Evolutionary conservation across 352 stramenopile genomes (phyloP).

Genomic region (Thalassiosira mediterranea): DNA sequence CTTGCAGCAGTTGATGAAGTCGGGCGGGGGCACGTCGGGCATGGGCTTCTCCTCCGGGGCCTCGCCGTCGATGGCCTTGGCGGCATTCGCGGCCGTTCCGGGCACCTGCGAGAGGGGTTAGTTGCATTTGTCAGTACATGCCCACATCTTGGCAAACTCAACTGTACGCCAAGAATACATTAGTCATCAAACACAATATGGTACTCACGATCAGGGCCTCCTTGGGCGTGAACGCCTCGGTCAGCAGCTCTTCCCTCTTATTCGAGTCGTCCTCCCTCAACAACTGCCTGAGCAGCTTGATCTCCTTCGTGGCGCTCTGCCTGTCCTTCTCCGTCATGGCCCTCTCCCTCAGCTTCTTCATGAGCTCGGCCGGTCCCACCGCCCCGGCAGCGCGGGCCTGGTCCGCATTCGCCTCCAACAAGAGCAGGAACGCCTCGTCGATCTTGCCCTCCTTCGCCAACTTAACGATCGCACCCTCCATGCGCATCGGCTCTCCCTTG

Average conservation of each 20-base stretch:
- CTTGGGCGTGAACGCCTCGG: constrained; percentile 81
- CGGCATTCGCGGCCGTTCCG: constrained; percentile 77
- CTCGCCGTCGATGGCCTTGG: constrained; percentile 77
- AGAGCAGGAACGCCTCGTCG: constrained; percentile 79
- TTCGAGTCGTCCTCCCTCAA: constrained; percentile 61
- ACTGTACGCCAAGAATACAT: background rate
- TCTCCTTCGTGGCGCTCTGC: constrained; percentile 74
- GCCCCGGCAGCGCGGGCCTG: constrained; percentile 72
- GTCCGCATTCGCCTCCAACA: constrained; percentile 81
- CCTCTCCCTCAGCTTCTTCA: constrained; percentile 65
- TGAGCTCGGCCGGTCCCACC: constrained; percentile 71
- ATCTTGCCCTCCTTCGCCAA: constrained; percentile 73
- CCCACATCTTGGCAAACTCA: no score
- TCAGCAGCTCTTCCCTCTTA: constrained; percentile 72
- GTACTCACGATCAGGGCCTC: constrained; percentile 72
- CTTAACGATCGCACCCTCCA: constrained; percentile 81
- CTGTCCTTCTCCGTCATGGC: constrained; percentile 82
- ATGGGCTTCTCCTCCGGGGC: constrained; percentile 77
- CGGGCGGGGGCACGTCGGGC: constrained; percentile 80
- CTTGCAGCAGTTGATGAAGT: constrained; percentile 85
- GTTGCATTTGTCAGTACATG: no score
- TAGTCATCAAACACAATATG: background rate
- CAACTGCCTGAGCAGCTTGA: constrained; percentile 78
- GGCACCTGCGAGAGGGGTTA: constrained; percentile 50
- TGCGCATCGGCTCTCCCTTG: constrained; percentile 75